Base-by-base conservation (phyloP, 371 early-diverging fungal genomes). In the Neoconidiobolus thromboides region DNA sequence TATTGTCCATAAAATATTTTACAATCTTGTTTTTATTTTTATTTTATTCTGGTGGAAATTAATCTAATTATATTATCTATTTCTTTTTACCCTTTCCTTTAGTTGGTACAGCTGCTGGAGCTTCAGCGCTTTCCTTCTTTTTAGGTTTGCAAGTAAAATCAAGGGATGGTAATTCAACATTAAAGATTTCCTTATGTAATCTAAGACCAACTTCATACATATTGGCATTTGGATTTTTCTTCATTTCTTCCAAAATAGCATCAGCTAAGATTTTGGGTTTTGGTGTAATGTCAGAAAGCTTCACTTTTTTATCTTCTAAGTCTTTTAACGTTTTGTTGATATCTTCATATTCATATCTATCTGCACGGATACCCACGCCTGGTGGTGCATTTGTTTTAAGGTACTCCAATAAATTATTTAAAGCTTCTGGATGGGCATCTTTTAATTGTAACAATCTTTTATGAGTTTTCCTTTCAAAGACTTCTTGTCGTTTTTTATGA, bases 401-500 rank as follows among this genome's bases (percentile, higher is more conserved):
- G 65, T 87, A 89, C 48, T 71, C 73, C 12, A 88, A 60, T 86
- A 85, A 91, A 63, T 76, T 76, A 52, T 85, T 75, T 39, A 92
- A 78, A 1, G 78, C 80, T 53, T 87, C 85, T 3, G 80, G 78
- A 62, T 86, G 76, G 26, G 84, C 72, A 65, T 94, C 92, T 61
- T 83, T 83, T 48, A 91, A 74, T 60, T 87, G 87, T 62, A 96
- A 66, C 40, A 85, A 66, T 42, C 95, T 80, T 70, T 85, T 82
- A 68, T 89, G 85, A 60, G 89, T 89, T 72, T 86, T 83, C 61
- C 90, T 77, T 70, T 94, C 94, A 76, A 96, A 94, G 43, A 88
- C 82, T 71, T 94, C 93, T 74, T 93, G 91, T n/a, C 88, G 78
- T 71, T 93, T 91, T 69, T 91, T 94, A 73, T 93, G 86, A 12